phyloP scores from a whole-genome alignment of 352 stramenopile genomes.

The Globisporangium sylvaticum region DNA sequence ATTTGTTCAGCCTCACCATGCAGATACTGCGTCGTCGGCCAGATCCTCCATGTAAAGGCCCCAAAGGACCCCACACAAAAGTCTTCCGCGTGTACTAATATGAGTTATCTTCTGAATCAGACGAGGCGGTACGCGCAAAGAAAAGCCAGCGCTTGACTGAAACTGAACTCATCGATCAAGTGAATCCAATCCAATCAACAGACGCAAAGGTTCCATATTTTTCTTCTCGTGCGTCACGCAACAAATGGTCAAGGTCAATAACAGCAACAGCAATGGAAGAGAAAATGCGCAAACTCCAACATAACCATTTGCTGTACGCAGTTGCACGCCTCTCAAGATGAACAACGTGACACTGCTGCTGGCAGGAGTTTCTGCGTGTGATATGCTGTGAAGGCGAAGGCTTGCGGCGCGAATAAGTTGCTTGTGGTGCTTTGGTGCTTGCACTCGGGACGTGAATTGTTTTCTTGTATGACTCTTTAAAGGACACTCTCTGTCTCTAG shows the following conservation, averaged over 20 bases:
- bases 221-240: background rate
- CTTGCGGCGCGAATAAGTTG: too few relatives aligned
- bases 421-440: too few relatives aligned
- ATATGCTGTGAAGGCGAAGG: too few relatives aligned
- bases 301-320: too few relatives aligned
- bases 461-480: background rate
- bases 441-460: background rate
- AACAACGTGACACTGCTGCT: too few relatives aligned
- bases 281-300: background rate
- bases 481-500: background rate
- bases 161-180: constrained; percentile 4
- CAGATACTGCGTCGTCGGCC: background rate
- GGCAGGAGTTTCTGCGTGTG: too few relatives aligned
- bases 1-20: background rate
- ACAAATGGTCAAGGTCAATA: background rate
- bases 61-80: background rate
- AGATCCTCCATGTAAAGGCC: background rate
- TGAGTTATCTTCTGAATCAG: background rate
- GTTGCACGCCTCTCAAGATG: too few relatives aligned
- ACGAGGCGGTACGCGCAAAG: background rate
- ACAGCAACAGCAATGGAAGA: too few relatives aligned
- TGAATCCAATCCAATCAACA: background rate
- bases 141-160: background rate
- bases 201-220: background rate
- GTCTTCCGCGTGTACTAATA: background rate